phyloP scores from a whole-genome alignment of 2,329 filamentous ascomycete species.

The Cytospora chrysosperma region DNA sequence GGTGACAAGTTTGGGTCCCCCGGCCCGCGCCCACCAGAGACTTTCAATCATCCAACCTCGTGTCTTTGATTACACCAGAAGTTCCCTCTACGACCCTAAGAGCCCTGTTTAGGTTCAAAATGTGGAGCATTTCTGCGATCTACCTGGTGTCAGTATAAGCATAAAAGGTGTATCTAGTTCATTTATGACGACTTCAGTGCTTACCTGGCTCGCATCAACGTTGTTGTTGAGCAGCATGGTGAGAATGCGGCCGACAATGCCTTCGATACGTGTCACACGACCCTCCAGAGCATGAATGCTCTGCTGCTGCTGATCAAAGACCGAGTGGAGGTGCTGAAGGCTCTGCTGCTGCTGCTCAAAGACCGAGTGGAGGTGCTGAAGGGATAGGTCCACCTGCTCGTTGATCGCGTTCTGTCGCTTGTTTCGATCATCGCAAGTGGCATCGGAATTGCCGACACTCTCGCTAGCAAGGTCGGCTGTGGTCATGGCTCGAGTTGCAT shows the following conservation, averaged over 20 bases:
- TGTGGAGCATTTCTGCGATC: neutral
- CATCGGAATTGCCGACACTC: neutral
- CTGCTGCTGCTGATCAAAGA: neutral
- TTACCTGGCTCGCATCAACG: neutral
- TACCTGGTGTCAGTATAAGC: neutral
- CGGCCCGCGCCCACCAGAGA: too few species aligned
- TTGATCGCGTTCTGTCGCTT: neutral
- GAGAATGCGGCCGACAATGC: neutral
- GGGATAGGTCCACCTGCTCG: neutral
- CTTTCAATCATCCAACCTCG: too few species aligned
- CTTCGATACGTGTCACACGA: neutral
- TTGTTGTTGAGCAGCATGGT: slow-evolving; percentile 1
- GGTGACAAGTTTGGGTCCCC: too few species aligned
- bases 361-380: neutral
- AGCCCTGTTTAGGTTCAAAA: too few species aligned
- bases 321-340: neutral
- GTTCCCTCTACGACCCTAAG: too few species aligned
- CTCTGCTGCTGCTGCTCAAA: neutral
- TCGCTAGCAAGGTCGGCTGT: neutral
- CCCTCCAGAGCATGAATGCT: neutral
- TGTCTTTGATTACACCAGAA: too few species aligned
- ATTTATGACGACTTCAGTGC: neutral
- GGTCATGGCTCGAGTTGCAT: neutral
- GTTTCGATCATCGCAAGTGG: neutral
- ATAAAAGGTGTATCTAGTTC: neutral